phyloP scores from a whole-genome alignment of 306 rosid species.

The Prunus mira region DNA sequence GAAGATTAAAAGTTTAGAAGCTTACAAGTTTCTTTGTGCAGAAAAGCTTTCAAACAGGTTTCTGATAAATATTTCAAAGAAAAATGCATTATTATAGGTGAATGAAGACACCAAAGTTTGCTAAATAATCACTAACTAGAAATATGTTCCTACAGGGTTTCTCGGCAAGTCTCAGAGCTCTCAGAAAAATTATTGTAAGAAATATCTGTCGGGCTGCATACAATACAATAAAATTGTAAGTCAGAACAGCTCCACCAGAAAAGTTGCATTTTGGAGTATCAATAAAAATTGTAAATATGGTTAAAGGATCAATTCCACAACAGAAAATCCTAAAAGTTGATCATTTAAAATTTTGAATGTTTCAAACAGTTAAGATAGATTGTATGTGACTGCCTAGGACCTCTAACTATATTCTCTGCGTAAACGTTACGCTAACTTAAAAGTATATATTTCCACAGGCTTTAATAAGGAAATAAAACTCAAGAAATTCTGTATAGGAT shows the following conservation, averaged over 20 bases:
- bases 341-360: too few relatives aligned
- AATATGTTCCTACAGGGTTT: constrained; percentile 5
- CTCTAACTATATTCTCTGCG: background rate
- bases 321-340: background rate
- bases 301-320: background rate
- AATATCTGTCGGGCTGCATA: constrained; percentile 12
- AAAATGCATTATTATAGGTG: background rate
- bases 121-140: background rate
- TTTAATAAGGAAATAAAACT: too few relatives aligned
- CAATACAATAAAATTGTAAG: background rate
- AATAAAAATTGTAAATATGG: background rate
- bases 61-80: background rate
- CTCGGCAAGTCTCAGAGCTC: background rate
- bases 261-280: background rate
- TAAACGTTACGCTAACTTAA: background rate
- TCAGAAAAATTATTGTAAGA: constrained; percentile 26
- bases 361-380: too few relatives aligned
- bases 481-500: background rate
- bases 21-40: constrained; percentile 14
- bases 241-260: background rate
- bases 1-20: background rate
- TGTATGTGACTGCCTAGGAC: too few relatives aligned
- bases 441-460: background rate
- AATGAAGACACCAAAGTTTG: background rate
- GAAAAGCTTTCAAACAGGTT: constrained; percentile 16